phyloP scores from a whole-genome alignment of 1,284 basidiomycete genomes.

The Austropuccinia psidii region DNA sequence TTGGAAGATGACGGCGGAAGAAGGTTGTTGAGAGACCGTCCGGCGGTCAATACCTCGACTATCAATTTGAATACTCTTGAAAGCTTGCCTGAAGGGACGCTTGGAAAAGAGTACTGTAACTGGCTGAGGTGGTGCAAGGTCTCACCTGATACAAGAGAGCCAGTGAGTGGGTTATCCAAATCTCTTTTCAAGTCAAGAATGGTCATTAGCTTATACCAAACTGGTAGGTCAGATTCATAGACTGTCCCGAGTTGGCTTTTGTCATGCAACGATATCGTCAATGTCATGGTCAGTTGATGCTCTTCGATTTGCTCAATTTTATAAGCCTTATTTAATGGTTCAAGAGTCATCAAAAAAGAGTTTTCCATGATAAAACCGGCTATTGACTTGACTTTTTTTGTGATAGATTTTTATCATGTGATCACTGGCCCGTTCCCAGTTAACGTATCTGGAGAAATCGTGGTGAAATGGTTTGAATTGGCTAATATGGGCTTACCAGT shows the following conservation, averaged over 20 bases:
- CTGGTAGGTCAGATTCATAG: constrained; percentile 77
- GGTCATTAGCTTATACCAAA: background rate
- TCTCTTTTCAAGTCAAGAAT: background rate
- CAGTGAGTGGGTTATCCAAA: constrained; percentile 55
- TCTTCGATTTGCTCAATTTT: background rate
- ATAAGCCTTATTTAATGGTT: background rate
- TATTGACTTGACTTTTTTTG: background rate
- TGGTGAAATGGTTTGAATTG: constrained; percentile 91
- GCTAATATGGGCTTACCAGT: constrained; percentile 87
- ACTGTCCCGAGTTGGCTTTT: constrained; percentile 83
- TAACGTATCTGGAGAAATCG: constrained; percentile 83
- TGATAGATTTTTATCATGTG: constrained; percentile 82
- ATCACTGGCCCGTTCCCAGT: constrained; percentile 73
- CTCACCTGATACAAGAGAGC: constrained; percentile 89
- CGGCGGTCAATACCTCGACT: constrained; percentile 68
- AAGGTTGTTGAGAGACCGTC: constrained; percentile 71
- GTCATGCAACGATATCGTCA: constrained; percentile 98
- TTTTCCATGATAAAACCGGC: too few species aligned
- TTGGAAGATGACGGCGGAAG: constrained; percentile 60
- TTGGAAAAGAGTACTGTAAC: constrained; percentile 77
- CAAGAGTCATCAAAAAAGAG: background rate
- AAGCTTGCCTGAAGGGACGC: constrained; percentile 66
- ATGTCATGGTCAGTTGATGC: constrained; percentile 56
- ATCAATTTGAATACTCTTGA: constrained; percentile 63
- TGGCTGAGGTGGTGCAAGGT: constrained; percentile 86